A percentile compares a stretch with the other conserved stretches of the same genome.
Conservation (phyloP, 2,329 filamentous ascomycete genomes). For the Verticillium klebahnii region DNA sequence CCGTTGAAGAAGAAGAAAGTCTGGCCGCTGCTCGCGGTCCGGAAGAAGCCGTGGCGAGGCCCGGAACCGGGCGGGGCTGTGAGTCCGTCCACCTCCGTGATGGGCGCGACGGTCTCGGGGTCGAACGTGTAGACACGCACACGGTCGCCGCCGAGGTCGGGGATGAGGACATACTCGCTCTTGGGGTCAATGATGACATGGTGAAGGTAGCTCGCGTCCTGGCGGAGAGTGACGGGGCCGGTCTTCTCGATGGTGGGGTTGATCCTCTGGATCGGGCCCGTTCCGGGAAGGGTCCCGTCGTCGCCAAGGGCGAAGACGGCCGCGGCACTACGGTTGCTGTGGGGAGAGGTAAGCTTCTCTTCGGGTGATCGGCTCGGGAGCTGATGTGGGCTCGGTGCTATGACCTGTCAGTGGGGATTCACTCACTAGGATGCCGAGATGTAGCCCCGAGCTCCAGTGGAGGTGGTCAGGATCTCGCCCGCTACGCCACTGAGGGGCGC, state of each 20-base stretch:
- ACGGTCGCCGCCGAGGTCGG: conserved; percentile 10
- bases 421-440: conserved; percentile 15
- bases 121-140: conserved; percentile 12
- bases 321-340: conserved; percentile 11
- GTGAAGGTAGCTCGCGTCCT: conserved; percentile 11
- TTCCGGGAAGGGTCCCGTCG: conserved; percentile 11
- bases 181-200: conserved; percentile 12
- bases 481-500: conserved; percentile 13
- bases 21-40: conserved; percentile 10
- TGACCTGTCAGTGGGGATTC: background rate
- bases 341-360: conserved; percentile 3
- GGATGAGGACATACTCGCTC: conserved; percentile 10
- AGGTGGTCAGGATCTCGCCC: conserved; percentile 13
- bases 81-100: conserved; percentile 11
- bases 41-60: conserved; percentile 15
- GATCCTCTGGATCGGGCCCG: conserved; percentile 12
- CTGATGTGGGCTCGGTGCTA: background rate
- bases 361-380: background rate
- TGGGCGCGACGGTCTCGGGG: conserved; percentile 9
- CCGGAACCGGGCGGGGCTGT: conserved; percentile 11
- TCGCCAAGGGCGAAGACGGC: conserved; percentile 11
- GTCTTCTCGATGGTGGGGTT: conserved; percentile 12
- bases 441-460: conserved; percentile 12
- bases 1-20: conserved; percentile 16
- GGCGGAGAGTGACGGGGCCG: conserved; percentile 9